phyloP scores from a whole-genome alignment of 1,284 basidiomycete genomes.

The Pseudozyma hubeiensis region DNA sequence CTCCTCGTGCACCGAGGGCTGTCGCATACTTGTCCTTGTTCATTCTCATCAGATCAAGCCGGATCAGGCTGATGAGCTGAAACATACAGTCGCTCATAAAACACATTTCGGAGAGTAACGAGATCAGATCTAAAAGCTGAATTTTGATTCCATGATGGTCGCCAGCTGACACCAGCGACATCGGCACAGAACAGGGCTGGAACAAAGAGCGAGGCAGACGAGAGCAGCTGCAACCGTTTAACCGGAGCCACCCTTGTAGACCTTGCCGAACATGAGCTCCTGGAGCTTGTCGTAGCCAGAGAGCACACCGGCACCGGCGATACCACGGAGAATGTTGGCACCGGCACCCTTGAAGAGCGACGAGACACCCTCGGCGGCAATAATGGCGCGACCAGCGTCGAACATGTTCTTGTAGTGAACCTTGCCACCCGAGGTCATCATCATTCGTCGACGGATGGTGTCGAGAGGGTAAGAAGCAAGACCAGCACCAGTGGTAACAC shows the following conservation, averaged over 20 bases:
- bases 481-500: slow-evolving; percentile 69
- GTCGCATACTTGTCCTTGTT: too few relatives aligned
- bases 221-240: slow-evolving; percentile 23
- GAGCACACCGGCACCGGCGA: slow-evolving; percentile 96
- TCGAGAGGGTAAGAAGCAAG: slow-evolving; percentile 69
- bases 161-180: slow-evolving; percentile 5
- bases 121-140: slow-evolving; percentile 42
- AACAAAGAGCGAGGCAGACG: background rate
- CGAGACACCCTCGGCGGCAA: slow-evolving; percentile 84
- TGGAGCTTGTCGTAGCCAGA: slow-evolving; percentile 88
- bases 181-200: slow-evolving; percentile 27
- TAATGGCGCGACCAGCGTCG: slow-evolving; percentile 79
- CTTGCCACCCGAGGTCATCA: slow-evolving; percentile 68
- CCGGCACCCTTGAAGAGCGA: slow-evolving; percentile 80
- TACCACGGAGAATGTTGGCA: slow-evolving; percentile 98
- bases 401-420: slow-evolving; percentile 72
- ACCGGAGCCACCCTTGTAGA: slow-evolving; percentile 64
- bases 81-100: background rate
- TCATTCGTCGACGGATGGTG: slow-evolving; percentile 69
- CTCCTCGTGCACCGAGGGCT: background rate
- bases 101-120: background rate
- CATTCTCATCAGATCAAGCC: background rate
- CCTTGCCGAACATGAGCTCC: slow-evolving; percentile 71
- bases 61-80: too few relatives aligned
- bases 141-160: slow-evolving; percentile 40